A percentile compares a stretch with the other conserved stretches of the same genome.
Evolutionary conservation across 805 yeast species (phyloP).

Genomic region (Huiozyma sinensis): DNA sequence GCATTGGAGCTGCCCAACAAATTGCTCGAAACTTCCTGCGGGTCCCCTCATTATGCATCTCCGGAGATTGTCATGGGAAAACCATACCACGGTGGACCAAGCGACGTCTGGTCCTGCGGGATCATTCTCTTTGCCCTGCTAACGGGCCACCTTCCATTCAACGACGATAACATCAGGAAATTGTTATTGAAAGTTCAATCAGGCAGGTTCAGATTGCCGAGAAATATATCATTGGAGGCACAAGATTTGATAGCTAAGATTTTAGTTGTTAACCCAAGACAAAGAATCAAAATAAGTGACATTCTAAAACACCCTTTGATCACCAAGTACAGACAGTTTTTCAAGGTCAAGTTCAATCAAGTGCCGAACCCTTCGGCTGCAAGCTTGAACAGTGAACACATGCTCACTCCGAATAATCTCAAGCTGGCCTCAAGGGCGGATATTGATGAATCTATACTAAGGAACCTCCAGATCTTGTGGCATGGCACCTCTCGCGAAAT

Average conservation of each 20-base stretch:
- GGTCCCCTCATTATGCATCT: slow-evolving; percentile 83
- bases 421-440: slow-evolving; percentile 30
- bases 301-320: slow-evolving; percentile 72
- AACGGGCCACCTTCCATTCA: slow-evolving; percentile 76
- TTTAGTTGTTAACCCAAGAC: slow-evolving; percentile 59
- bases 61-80: slow-evolving; percentile 77
- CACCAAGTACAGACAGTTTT: slow-evolving; percentile 39
- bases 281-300: slow-evolving; percentile 57
- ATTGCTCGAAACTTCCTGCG: slow-evolving; percentile 71
- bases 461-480: slow-evolving; percentile 68
- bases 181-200: slow-evolving; percentile 64
- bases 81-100: slow-evolving; percentile 72
- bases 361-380: slow-evolving; percentile 16
- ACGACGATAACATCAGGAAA: slow-evolving; percentile 68
- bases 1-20: slow-evolving; percentile 65
- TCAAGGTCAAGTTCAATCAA: slow-evolving; percentile 10
- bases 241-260: slow-evolving; percentile 53
- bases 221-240: slow-evolving; percentile 51
- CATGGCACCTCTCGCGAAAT: slow-evolving; percentile 60
- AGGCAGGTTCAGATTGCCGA: slow-evolving; percentile 67
- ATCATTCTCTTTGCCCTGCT: slow-evolving; percentile 67
- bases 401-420: slow-evolving; percentile 8
- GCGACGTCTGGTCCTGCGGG: slow-evolving; percentile 87
- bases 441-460: slow-evolving; percentile 63
- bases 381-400: slow-evolving; percentile 17